Conservation (phyloP, 2,329 filamentous ascomycete genomes). For the Davidsoniella australis region DNA sequence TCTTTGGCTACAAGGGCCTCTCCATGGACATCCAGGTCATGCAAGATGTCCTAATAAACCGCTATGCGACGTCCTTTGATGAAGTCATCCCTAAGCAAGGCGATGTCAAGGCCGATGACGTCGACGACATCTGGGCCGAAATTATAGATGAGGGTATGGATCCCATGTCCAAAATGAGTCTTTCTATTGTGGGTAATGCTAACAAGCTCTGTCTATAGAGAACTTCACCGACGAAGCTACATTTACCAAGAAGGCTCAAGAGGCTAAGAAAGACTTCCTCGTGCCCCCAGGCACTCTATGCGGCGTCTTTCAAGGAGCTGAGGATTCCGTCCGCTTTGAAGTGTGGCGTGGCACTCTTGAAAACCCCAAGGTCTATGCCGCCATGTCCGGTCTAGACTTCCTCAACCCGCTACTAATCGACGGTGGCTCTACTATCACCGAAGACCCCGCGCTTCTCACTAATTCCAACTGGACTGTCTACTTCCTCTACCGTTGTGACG, state of each 20-base stretch:
- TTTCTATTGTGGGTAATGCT: neutral
- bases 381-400: slow-evolving; percentile 70
- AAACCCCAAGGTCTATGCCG: slow-evolving; percentile 49
- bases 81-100: slow-evolving; percentile 7
- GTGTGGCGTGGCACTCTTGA: slow-evolving; percentile 66
- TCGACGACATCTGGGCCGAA: slow-evolving; percentile 9
- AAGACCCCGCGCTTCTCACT: slow-evolving; percentile 39
- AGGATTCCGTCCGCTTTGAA: slow-evolving; percentile 37
- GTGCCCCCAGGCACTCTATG: slow-evolving; percentile 8
- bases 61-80: slow-evolving; percentile 6
- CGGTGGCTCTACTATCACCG: slow-evolving; percentile 59
- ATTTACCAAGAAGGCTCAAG: slow-evolving; percentile 30
- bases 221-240: slow-evolving; percentile 46
- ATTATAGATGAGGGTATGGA: slow-evolving; percentile 7
- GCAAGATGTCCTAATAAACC: slow-evolving; percentile 27
- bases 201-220: slow-evolving; percentile 48
- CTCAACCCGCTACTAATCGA: slow-evolving; percentile 81
- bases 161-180: neutral
- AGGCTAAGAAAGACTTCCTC: neutral
- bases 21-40: slow-evolving; percentile 55
- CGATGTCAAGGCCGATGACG: slow-evolving; percentile 10
- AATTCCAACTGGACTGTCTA: slow-evolving; percentile 77
- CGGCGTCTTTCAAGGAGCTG: neutral
- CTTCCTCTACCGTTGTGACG: slow-evolving; percentile 48
- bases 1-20: slow-evolving; percentile 77